Conservation (phyloP, 495 filamentous ascomycete species). For the Haplographium delicatum region DNA sequence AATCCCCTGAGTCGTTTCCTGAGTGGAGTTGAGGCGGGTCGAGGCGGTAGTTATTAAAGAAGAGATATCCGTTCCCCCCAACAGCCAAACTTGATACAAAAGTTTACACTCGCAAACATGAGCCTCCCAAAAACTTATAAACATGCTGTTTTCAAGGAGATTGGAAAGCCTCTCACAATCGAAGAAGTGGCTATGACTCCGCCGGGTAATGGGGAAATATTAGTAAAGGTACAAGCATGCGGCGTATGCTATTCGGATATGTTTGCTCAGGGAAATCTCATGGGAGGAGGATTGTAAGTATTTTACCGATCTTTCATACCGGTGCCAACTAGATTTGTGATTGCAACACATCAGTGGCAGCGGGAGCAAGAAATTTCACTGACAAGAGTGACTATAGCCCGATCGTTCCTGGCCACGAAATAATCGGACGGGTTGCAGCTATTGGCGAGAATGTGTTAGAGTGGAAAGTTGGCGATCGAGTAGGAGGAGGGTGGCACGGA, state of each 20-base stretch:
- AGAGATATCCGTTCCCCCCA: too few species aligned
- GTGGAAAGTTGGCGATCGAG: conserved; percentile 43
- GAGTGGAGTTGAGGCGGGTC: too few species aligned
- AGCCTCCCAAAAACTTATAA: conserved; percentile 46
- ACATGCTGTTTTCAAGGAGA: conserved; percentile 38
- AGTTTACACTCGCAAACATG: conserved; percentile 18
- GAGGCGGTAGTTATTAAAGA: too few species aligned
- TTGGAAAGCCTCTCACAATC: conserved; percentile 34
- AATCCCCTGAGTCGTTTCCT: too few species aligned
- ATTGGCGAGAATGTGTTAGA: conserved; percentile 37
- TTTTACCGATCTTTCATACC: too few species aligned
- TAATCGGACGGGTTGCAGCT: conserved; percentile 47
- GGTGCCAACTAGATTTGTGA: too few species aligned
- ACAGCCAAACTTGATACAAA: too few species aligned
- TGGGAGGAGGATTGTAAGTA: too few species aligned
- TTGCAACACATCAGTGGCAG: too few species aligned
- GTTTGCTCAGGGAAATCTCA: too few species aligned
- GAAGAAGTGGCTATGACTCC: conserved; percentile 38
- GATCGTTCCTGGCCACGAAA: conserved; percentile 50
- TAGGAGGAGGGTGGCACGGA: conserved; percentile 54
- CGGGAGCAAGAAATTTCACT: conserved; percentile 31
- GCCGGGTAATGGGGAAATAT: conserved; percentile 38
- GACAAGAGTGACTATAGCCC: conserved; percentile 45
- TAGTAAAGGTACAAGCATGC: conserved; percentile 42
- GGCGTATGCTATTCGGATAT: conserved; percentile 49